Evolutionary conservation across 768 basidiomycete genomes (phyloP).

Genomic region (Hemileccinum impolitum): DNA sequence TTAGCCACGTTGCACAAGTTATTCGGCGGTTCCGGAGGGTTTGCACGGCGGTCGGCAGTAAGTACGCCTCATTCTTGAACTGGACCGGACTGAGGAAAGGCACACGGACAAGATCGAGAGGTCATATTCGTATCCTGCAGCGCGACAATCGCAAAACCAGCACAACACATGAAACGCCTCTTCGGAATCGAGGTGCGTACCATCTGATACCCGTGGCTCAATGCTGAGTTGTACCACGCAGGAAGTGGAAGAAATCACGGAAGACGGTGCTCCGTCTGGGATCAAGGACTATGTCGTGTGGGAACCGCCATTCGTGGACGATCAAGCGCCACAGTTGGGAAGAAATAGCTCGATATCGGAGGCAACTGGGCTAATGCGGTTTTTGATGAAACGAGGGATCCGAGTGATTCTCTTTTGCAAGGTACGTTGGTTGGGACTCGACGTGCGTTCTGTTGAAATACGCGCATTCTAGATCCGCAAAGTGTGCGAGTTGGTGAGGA

Average conservation of each 20-base stretch:
- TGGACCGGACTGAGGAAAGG: not conserved
- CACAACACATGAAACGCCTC: conserved; percentile 69
- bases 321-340: conserved; percentile 50
- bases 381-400: conserved; percentile 77
- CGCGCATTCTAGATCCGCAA: conserved; percentile 57
- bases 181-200: conserved; percentile 55
- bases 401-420: conserved; percentile 89
- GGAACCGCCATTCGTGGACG: conserved; percentile 62
- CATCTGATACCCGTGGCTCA: not conserved
- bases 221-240: conserved; percentile 14
- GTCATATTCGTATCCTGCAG: conserved; percentile 79
- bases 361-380: conserved; percentile 69
- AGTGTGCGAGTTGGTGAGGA: conserved; percentile 71
- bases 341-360: conserved; percentile 60
- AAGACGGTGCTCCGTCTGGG: conserved; percentile 83
- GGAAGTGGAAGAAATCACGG: conserved; percentile 64
- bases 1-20: conserved; percentile 78
- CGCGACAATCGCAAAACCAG: conserved; percentile 79
- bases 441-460: not conserved
- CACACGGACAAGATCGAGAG: conserved; percentile 40
- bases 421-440: conserved; percentile 33
- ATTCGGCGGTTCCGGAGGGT: conserved; percentile 73
- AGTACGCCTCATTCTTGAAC: conserved; percentile 20
- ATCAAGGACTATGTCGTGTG: conserved; percentile 79
- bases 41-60: conserved; percentile 75